Base-by-base conservation (phyloP, 1,284 basidiomycete genomes). In the Ceratobasidium sp. region DNA sequence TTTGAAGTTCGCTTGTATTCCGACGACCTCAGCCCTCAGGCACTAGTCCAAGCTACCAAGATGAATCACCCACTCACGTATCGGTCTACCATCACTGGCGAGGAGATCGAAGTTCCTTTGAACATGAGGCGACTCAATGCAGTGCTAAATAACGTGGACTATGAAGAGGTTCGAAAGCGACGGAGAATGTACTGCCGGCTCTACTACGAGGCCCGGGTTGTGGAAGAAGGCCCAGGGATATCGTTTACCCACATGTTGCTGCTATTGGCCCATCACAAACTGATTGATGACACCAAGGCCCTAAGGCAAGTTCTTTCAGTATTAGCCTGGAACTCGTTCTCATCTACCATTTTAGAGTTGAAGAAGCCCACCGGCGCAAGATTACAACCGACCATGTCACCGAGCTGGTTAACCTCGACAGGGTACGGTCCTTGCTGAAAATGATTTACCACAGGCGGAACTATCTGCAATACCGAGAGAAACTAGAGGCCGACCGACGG, bases 231-330 rank as follows among this genome's bases (percentile, higher is more conserved):
- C 0, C 85, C 86, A 57, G 94, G 96, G 8, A 92, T 99, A 71
- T 91, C 93, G 20, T 98, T 98, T 80, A 93, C 88, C 5, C 86
- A 90, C 49, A 97, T 98, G 94, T 84, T 98, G 13, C 77, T 92
- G 53, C 80, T 98, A 65, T 81, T 99, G 35, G 92, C 94, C 0
- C 95, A 97, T 77, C 89, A 98, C 80, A 96, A 93, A 78, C 81
- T 98, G 69, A 94, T 98, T 73, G 86, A 94, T 70, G 94, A 97
- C 77, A 87, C 86, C 34, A 89, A 93, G 56, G 94, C 93, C 12
- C 79, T 96, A n/a, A 84, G 88, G 93, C 95, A 76, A 77, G 90
- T 78, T 5, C 32, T 78, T 27, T 27, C 25, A 58, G 54, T 38
- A 64, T 58, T 25, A 17, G 56, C 13, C 7, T 15, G 53, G 69